Evolutionary conservation across 2,329 filamentous ascomycete species (phyloP), one percentile per base, ranked within the genome.

Genomic region (Hymenoscyphus salicellus): DNA sequence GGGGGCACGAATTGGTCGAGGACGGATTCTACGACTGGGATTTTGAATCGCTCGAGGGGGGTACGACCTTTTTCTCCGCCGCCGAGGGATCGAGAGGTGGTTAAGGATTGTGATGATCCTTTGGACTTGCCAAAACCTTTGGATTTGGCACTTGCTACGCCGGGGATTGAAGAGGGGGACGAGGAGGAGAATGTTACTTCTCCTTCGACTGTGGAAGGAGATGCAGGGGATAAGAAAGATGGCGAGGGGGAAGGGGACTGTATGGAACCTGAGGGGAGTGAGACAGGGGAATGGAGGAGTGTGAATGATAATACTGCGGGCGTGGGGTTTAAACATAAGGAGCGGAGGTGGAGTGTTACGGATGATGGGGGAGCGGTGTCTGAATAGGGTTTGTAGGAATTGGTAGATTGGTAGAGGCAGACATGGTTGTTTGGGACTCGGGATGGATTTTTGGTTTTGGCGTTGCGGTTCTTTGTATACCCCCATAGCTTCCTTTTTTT

Each of bases 11-110:
- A 64, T 52, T 32, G 38, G n/a, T 26, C 58, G 5, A 5, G 58
- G 2, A 58, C 32, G 0, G 55, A 58, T 28, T 41, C 65, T 36
- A 66, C 61, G n/a, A 65, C 67, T 3, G 69, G 71, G 0, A 69
- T 73, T 57, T 79, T 84, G 68, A 85, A 84, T 74, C 79, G 81
- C 59, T 79, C 83, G 16, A 77, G 85, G 17, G 83, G 81, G 17
- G 81, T 83, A 20, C 75, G 86, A 36, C 86, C 86, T 0, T 89
- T 89, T 70, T 86, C 84, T 17, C 86, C 86, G 2, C 83, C 85
- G 71, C 85, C 77, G 3, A 63, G 66, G 56, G 63, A 68, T 20
- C 63, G 64, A 32, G 46, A 52, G 10, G 20, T 14, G 3, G 63
- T 70, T 10, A 38, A 55, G 33, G 63, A 66, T 33, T 28, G 46